Percentiles rank a stretch among this genome's conserved stretches.
These are phyloP conservation scores for Sphagnum contortum DNA, from an alignment of 225 moss, liverwort and hornwort species.

Conservation along the genomic window DNA sequence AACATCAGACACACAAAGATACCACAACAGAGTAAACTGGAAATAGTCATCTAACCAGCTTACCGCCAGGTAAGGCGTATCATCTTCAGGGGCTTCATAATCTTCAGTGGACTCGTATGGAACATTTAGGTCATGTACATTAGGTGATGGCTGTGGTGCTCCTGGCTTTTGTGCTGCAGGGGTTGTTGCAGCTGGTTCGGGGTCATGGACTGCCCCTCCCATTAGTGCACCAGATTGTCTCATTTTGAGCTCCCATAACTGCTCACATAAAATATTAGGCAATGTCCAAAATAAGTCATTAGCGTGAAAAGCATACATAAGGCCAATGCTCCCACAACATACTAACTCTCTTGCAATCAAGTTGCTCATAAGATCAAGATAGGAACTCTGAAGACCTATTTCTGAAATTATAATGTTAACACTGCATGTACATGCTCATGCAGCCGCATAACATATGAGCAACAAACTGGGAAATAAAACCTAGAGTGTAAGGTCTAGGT, in stretches of 20 bases:
- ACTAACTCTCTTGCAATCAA: no score
- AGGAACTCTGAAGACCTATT: no score
- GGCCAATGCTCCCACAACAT: no score
- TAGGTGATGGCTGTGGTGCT: slow-evolving; percentile 31
- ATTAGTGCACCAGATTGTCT: slow-evolving; percentile 78
- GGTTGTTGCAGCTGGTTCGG: slow-evolving; percentile 6
- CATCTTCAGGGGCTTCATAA: slow-evolving; percentile 52
- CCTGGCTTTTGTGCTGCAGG: slow-evolving; percentile 13
- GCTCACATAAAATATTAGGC: slow-evolving; percentile 10
- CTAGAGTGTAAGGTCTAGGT: no score
- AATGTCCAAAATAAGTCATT: no score
- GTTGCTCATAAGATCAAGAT: no score
- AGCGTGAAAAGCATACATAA: no score
- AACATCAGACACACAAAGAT: neutral
- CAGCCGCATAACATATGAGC: no score
- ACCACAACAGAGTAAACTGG: no score
- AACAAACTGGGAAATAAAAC: no score
- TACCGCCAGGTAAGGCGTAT: slow-evolving; percentile 38
- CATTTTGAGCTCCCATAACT: slow-evolving; percentile 99
- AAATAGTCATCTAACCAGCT: slow-evolving; percentile 1
- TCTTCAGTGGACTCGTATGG: slow-evolving; percentile 78
- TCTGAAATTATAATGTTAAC: no score
- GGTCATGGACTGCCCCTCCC: slow-evolving; percentile 32
- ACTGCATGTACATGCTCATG: no score
- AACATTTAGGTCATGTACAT: slow-evolving; percentile 77